Evolutionary conservation across 768 basidiomycete species (phyloP).

Genomic region (Mycena chlorophos): DNA sequence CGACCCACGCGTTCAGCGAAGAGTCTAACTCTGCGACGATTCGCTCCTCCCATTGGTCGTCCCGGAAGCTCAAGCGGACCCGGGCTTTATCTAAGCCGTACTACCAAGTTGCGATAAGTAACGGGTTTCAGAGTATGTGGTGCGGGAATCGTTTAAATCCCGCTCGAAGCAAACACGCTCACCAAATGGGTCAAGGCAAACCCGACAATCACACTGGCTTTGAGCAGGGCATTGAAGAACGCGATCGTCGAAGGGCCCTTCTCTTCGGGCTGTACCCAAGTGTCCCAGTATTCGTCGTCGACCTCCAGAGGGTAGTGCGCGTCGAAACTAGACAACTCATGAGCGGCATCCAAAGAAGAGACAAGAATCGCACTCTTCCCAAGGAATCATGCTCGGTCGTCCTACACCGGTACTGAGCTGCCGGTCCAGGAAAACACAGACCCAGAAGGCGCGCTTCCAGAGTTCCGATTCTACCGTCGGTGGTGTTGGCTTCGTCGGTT

Average conservation of each 20-base stretch:
- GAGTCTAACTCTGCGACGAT: neutral
- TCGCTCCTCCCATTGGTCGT: neutral
- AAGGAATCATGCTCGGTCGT: constrained; percentile 66
- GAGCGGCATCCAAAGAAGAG: neutral
- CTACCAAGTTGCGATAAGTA: neutral
- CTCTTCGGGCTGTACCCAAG: constrained; percentile 49
- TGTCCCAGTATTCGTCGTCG: constrained; percentile 71
- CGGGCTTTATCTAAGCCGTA: neutral
- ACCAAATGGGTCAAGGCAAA: neutral
- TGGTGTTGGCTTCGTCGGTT: constrained; percentile 29
- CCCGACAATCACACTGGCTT: constrained; percentile 59
- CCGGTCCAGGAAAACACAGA: constrained; percentile 39
- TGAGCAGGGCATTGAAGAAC: constrained; percentile 54
- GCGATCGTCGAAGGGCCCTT: constrained; percentile 51
- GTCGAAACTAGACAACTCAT: constrained; percentile 53
- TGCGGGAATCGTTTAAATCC: too few species aligned
- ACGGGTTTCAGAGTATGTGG: neutral
- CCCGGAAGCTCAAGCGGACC: neutral
- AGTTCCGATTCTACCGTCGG: constrained; percentile 63
- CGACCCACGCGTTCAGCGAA: neutral
- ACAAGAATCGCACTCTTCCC: constrained; percentile 59
- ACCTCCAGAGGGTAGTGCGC: constrained; percentile 61
- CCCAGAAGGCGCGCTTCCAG: constrained; percentile 73
- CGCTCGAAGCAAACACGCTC: neutral
- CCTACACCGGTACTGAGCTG: constrained; percentile 56